These are phyloP conservation scores for Polygonum maritimum DNA, from an alignment of 148 eudicot species.

Conservation along the genomic window DNA sequence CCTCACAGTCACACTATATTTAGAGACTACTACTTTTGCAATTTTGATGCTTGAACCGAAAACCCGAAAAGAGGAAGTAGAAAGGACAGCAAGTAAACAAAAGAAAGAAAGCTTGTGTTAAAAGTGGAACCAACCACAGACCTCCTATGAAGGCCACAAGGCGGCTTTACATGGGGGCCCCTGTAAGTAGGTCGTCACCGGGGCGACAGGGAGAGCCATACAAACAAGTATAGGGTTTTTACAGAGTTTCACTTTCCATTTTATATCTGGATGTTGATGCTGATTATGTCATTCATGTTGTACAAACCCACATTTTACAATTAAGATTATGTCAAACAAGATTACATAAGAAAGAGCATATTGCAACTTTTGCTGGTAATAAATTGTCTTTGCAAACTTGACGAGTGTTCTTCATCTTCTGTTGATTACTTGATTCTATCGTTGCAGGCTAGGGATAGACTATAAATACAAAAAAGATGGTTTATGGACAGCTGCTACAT, in stretches of 20 bases:
- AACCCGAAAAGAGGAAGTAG: conserved; percentile 13
- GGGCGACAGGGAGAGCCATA: conserved; percentile 19
- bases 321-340: background rate
- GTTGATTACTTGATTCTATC: too few species aligned
- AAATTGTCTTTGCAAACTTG: background rate
- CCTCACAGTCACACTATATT: background rate
- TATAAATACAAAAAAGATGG: too few species aligned
- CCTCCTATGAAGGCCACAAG: conserved; percentile 83
- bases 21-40: conserved; percentile 2
- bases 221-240: conserved; percentile 24
- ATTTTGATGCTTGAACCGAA: conserved; percentile 22
- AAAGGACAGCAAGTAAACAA: conserved; percentile 1
- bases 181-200: conserved; percentile 47
- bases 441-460: too few species aligned
- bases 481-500: background rate
- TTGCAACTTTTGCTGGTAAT: background rate
- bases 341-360: background rate
- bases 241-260: conserved; percentile 5
- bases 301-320: conserved; percentile 4
- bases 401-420: background rate
- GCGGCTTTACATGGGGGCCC: conserved; percentile 50
- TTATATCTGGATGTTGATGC: conserved; percentile 10
- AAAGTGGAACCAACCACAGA: conserved; percentile 21
- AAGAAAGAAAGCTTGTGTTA: conserved; percentile 12
- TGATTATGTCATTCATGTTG: conserved; percentile 15